Conservation (phyloP, 1,284 basidiomycete species). For the Leccinum insolens region DNA sequence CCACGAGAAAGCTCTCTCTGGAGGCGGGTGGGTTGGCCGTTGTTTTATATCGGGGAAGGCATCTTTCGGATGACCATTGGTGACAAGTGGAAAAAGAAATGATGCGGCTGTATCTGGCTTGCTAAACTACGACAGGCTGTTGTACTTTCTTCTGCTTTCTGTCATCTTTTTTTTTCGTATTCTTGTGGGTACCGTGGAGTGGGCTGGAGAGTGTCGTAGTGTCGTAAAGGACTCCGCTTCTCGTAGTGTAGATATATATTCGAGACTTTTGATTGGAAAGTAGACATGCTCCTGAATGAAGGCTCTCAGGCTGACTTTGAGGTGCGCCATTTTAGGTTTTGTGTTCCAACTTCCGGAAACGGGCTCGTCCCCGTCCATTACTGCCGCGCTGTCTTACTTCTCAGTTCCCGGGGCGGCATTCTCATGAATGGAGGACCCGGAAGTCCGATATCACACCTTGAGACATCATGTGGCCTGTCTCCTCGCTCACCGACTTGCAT, state of each 20-base stretch:
- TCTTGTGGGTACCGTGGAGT: neutral
- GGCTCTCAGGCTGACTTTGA: too few species aligned
- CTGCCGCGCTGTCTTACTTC: neutral
- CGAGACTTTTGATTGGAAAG: neutral
- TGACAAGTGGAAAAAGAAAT: slow-evolving; percentile 15
- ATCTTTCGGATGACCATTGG: neutral
- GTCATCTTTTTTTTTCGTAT: neutral
- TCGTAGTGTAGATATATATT: neutral
- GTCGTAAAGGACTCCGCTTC: neutral
- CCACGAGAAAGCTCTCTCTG: slow-evolving; percentile 17
- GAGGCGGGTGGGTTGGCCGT: slow-evolving; percentile 28
- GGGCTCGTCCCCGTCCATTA: neutral
- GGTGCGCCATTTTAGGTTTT: neutral
- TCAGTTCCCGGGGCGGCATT: neutral
- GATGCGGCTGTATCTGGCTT: neutral
- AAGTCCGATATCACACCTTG: neutral
- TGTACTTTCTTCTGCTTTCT: neutral
- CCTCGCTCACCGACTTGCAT: neutral
- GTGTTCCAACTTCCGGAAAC: neutral
- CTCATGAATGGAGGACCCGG: neutral
- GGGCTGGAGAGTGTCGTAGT: neutral
- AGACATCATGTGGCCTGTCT: neutral
- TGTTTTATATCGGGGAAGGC: slow-evolving; percentile 12
- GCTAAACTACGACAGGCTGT: neutral
- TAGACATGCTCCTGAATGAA: neutral